Base-by-base conservation (phyloP, 2,329 filamentous ascomycete genomes). In the Botrytis squamosa region DNA sequence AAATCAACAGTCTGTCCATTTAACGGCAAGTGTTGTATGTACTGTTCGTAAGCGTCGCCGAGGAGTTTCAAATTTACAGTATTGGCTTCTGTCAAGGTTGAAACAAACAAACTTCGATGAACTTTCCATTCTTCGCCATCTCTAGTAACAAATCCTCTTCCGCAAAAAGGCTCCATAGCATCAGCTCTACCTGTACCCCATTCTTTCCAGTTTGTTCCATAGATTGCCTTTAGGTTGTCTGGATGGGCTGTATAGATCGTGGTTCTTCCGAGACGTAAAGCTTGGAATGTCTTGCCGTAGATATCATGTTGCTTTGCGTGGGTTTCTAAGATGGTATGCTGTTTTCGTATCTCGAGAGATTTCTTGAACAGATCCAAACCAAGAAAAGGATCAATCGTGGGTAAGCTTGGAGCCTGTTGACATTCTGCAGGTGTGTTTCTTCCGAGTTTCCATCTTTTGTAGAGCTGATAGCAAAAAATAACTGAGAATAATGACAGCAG, bases 111-210 rank as follows among this genome's bases (percentile, higher is more conserved):
- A 46, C 25, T 18, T 46, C 66, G 42, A 44, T 63, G 33, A 6
- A 20, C 14, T 14, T 29, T 49, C 71, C 71, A 73, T 57, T 70
- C 66, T 22, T 73, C 57, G 1, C 72, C 66, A 49, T 73, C 57
- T 20, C 44, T 64, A 7, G 72, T 73, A 2, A 73, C 14, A 44
- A 73, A 73, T 16, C 72, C 72, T 42, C 40, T 22, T 2, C 71
- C 71, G 14, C 71, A 72, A 14, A 72, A 72, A 8, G 55, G 42
- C 25, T 64, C 72, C 67, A 70, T 70, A 1, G 59, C 57, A 9
- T 57, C 36, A 16, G 42, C 25, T 57, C 71, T 70, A 3, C 44
- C 57, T 7, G 46, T 55, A n/a, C 66, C 66, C 66, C 65, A 73
- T 14, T 64, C 36, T 36, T 55, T 63, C 57, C 59, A 70, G 16